Base-by-base conservation (phyloP, 2,329 filamentous ascomycete species). In the Sclerotinia subarctica region DNA sequence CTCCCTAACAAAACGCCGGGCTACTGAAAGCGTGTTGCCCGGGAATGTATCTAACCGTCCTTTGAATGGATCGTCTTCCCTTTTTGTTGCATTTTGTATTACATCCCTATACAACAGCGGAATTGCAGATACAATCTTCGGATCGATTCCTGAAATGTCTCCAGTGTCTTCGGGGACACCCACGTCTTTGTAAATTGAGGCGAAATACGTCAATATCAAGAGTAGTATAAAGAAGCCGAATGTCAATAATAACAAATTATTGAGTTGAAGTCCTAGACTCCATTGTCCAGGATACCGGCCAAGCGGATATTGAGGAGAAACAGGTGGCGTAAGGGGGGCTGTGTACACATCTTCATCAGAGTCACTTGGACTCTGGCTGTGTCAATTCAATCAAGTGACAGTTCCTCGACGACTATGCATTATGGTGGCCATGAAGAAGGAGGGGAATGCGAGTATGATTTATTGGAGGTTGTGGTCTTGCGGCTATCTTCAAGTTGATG, bases 121-220 rank as follows among this genome's bases (percentile, higher is more conserved):
- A 44, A 58, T 58, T 13, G 7, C 2, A 44, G 38, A 58, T 44
- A 21, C 5, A 11, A 2, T 21, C 3, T 24, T 19, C 4, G 38
- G 56, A 17, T 13, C 3, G 17, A 44, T 26, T 29, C 13, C n/a
- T 11, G 3, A 15, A 15, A 19, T 17, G n/a, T 26, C 47, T 11
- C 5, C n/a, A 13, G 11, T 24, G 47, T 5, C 6, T 26, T 5
- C 2, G 49, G 17, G 24, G n/a, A 13, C 35, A 38, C 54, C 17
- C 3, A 7, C 13, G 6, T 19, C 15, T 19, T 3, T 15, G 7
- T 0, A 0, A 8, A 2, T 5, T 19, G 2, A 3, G 4, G 17
- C 5, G 1, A 29, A 6, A 44, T 44, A 58, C 8, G 2, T 5
- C 56, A 38, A 58, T 13, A 19, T 44, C 13, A 11, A 21, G 15